Evolutionary conservation across 1,284 basidiomycete genomes (phyloP).

Genomic region (Lentinula novae-zelandiae): DNA sequence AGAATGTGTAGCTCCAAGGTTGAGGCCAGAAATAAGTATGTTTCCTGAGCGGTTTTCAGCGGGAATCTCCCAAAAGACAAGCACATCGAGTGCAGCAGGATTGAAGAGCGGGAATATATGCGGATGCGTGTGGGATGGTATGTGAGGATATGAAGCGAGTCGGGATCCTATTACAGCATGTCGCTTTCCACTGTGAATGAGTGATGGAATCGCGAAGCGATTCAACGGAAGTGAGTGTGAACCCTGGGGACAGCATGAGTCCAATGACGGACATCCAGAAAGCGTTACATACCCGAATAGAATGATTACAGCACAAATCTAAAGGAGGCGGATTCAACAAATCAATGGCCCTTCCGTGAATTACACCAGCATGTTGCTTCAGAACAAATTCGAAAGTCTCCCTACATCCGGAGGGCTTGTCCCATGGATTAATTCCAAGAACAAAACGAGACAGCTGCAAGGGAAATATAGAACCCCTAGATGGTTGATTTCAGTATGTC

Average conservation of each 20-base stretch:
- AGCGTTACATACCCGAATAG: constrained; percentile 38
- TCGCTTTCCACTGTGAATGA: constrained; percentile 50
- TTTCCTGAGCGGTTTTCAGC: constrained; percentile 57
- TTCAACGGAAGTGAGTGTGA: background rate
- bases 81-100: constrained; percentile 66
- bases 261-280: background rate
- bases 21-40: constrained; percentile 53
- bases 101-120: constrained; percentile 79
- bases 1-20: constrained; percentile 67
- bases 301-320: constrained; percentile 48
- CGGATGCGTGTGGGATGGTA: constrained; percentile 49
- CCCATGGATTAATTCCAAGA: constrained; percentile 40
- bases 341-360: constrained; percentile 46
- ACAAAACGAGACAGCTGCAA: constrained; percentile 46
- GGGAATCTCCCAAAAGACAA: constrained; percentile 72
- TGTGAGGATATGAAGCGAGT: constrained; percentile 53
- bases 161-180: constrained; percentile 36
- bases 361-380: constrained; percentile 45
- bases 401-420: constrained; percentile 30
- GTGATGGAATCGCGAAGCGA: constrained; percentile 32
- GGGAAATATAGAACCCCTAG: constrained; percentile 43
- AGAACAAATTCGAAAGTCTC: constrained; percentile 50
- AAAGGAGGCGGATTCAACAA: constrained; percentile 50
- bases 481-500: constrained; percentile 10
- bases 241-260: background rate